These are phyloP conservation scores for Chenopodium suecicum DNA, from an alignment of 148 eudicot genomes.

Conservation along the genomic window DNA sequence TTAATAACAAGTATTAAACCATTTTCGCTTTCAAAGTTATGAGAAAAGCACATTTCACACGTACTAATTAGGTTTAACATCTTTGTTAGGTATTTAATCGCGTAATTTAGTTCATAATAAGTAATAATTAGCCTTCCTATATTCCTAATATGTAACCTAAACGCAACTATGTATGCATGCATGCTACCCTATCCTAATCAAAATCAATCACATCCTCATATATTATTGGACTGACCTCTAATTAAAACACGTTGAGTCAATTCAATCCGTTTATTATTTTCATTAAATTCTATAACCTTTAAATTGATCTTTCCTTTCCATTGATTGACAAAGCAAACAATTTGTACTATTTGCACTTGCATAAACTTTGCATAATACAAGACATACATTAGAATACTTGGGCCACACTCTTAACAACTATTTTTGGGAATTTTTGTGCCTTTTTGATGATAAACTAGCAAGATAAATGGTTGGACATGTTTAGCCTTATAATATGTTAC, in stretches of 20 bases:
- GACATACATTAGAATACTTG: constrained; percentile 19
- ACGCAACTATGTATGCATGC: neutral
- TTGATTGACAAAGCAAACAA: constrained; percentile 26
- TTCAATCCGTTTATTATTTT: neutral
- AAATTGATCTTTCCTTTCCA: neutral
- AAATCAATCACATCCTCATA: neutral
- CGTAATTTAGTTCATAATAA: neutral
- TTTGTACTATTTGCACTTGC: neutral
- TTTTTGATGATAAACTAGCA: neutral
- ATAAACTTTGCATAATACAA: constrained; percentile 9
- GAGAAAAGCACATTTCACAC: too few relatives aligned
- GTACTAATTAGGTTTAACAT: neutral
- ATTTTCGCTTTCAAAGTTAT: too few relatives aligned
- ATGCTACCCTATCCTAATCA: neutral
- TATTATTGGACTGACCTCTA: constrained; percentile 1
- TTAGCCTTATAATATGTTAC: constrained; percentile 1
- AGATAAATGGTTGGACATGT: constrained; percentile 5
- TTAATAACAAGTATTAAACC: too few relatives aligned
- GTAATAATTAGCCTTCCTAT: neutral
- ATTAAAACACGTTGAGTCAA: constrained; percentile 1
- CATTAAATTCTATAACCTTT: neutral
- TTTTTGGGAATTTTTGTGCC: constrained; percentile 8
- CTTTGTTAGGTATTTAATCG: neutral
- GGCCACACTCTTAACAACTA: constrained; percentile 16
- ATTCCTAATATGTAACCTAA: neutral